Base-by-base conservation (phyloP, 1,284 basidiomycete genomes). In the Cryptococcus sp. region DNA sequence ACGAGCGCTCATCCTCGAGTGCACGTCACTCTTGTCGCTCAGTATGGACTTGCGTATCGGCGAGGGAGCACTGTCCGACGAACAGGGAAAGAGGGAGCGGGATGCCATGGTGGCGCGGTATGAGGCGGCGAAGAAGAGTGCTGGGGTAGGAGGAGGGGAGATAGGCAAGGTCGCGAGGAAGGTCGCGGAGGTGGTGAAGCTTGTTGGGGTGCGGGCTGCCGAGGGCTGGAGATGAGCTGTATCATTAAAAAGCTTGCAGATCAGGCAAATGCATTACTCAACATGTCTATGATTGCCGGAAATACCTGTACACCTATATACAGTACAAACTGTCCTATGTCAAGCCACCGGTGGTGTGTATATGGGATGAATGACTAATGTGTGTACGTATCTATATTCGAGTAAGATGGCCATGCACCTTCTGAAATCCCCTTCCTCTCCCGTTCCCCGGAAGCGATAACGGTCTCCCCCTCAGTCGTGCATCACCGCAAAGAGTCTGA, bases 191-290 rank as follows among this genome's bases (percentile, higher is more conserved):
- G 55, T 70, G 21, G 60, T 73, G 38, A 67, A 67, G 37, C 58
- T 71, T 1, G 68, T 70, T 4, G 69, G 70, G 18, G 64, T 73
- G 12, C 60, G 69, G 5, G 65, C 70, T 3, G 61, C 64, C 16
- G 66, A 67, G 52, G 61, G 66, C 0, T 73, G 71, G 71, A 50
- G 51, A 45, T 71, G 60, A 67, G 24, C 40, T 5, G 18, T 3
- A 33, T 4, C 9, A 33, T 9, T 4, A n/a, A 5, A 9, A 9
- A 33, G 28, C 28, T 33, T 33, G 28, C 9, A 33, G 28, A 9
- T 4, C 9, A 33, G 4, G 28, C 28, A 33, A 5, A 33, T 33
- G 28, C 28, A 33, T 33, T 9, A 9, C 28, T 33, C 28, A 33
- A 33, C 28, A 33, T 33, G 28, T 33, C 28, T 33, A 33, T 33